Evolutionary conservation across 2,329 filamentous ascomycete genomes (phyloP).

Genomic region (Cadophora gregata): DNA sequence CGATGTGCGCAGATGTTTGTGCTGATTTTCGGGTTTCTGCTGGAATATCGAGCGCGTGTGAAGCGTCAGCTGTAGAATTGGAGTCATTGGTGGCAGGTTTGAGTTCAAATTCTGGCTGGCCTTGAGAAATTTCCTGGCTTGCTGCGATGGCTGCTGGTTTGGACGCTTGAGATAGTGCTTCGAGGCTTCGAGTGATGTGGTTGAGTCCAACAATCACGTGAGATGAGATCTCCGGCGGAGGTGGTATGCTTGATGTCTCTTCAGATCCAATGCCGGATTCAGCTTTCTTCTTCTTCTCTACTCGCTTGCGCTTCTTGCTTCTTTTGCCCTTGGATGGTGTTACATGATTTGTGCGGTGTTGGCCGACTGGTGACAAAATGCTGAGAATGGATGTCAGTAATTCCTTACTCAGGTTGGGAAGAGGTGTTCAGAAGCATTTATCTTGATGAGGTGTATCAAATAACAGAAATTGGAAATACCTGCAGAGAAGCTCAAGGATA

Average conservation of each 20-base stretch:
- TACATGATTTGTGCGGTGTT: constrained; percentile 60
- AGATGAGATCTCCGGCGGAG: constrained; percentile 57
- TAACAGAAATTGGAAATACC: constrained; percentile 49
- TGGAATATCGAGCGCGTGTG: background rate
- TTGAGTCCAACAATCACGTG: constrained; percentile 70
- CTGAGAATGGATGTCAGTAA: constrained; percentile 48
- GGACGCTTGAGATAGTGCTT: constrained; percentile 33
- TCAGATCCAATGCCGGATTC: constrained; percentile 24
- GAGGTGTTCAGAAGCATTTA: background rate
- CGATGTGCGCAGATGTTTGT: constrained; percentile 33
- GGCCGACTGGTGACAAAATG: constrained; percentile 67
- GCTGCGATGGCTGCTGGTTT: constrained; percentile 18
- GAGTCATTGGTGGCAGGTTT: background rate
- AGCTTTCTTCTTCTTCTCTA: constrained; percentile 41
- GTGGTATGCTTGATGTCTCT: constrained; percentile 40
- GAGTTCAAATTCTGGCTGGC: background rate
- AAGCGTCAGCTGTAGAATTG: background rate
- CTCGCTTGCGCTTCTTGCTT: constrained; percentile 58
- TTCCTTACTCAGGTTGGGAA: background rate
- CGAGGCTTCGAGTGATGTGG: constrained; percentile 63
- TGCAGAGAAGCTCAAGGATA: constrained; percentile 71
- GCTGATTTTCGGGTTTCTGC: background rate
- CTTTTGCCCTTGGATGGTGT: constrained; percentile 67
- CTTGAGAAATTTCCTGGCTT: background rate
- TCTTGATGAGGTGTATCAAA: background rate